A percentile compares a stretch with the other conserved stretches of the same genome.
These are phyloP conservation scores for Durotheca rogersii DNA, from an alignment of 495 filamentous ascomycete genomes.

Conservation along the genomic window DNA sequence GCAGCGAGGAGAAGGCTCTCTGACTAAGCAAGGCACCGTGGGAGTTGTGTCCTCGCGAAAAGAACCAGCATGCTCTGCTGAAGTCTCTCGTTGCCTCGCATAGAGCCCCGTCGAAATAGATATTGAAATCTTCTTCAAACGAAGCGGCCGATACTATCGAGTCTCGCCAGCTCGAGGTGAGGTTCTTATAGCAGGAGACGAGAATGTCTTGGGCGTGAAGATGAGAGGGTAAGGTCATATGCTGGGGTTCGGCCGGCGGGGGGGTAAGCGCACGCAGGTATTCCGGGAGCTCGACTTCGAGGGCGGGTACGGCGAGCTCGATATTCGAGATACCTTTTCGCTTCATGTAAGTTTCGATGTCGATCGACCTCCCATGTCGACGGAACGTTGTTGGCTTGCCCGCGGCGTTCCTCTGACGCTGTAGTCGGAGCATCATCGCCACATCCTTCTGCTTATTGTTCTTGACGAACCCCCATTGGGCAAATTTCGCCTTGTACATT, in stretches of 20 bases:
- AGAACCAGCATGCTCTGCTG: slow-evolving; percentile 29
- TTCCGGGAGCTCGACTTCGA: slow-evolving; percentile 23
- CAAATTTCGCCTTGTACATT: slow-evolving; percentile 39
- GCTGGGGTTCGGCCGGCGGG: slow-evolving; percentile 20
- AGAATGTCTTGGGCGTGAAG: slow-evolving; percentile 29
- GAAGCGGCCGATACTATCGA: slow-evolving; percentile 11
- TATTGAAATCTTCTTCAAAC: slow-evolving; percentile 17
- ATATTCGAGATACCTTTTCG: slow-evolving; percentile 33
- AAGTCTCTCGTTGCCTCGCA: slow-evolving; percentile 30
- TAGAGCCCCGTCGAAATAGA: slow-evolving; percentile 25
- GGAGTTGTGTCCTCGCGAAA: slow-evolving; percentile 15
- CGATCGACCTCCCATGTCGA: slow-evolving; percentile 32
- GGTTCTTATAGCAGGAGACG: slow-evolving; percentile 25
- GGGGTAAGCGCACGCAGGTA: slow-evolving; percentile 36
- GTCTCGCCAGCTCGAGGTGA: slow-evolving; percentile 19
- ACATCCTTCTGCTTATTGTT: slow-evolving; percentile 38
- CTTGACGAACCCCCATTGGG: slow-evolving; percentile 38
- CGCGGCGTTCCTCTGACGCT: slow-evolving; percentile 33
- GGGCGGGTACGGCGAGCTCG: slow-evolving; percentile 28
- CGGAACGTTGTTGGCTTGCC: slow-evolving; percentile 34
- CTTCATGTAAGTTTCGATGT: slow-evolving; percentile 35
- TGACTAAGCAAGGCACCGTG: slow-evolving; percentile 23
- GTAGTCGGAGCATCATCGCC: slow-evolving; percentile 31
- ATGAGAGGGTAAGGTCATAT: slow-evolving; percentile 24
- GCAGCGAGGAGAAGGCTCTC: slow-evolving; percentile 19